Conservation (phyloP, 2,329 filamentous ascomycete genomes). For the Aspergillus transmontanensis region DNA sequence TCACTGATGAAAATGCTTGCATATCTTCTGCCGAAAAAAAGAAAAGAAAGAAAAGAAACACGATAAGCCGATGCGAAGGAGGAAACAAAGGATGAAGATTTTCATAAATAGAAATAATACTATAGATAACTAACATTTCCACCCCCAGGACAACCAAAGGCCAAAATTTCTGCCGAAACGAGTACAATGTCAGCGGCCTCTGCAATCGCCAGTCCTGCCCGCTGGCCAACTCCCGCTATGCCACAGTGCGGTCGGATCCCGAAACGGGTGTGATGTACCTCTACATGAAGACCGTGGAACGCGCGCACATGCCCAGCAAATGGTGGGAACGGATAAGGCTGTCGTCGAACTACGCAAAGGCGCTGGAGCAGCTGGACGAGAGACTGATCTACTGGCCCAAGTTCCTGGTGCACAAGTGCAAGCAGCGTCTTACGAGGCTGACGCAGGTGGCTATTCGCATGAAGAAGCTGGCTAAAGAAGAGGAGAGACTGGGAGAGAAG, state of each 20-base stretch:
- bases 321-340: constrained; percentile 94
- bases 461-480: constrained; percentile 80
- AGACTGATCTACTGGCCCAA: constrained; percentile 92
- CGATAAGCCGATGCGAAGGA: background rate
- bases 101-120: background rate
- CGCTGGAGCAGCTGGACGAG: constrained; percentile 83
- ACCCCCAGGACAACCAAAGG: constrained; percentile 71
- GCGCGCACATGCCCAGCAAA: constrained; percentile 82
- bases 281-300: constrained; percentile 95
- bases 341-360: constrained; percentile 86
- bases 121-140: constrained; percentile 8
- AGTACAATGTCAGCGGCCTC: constrained; percentile 82
- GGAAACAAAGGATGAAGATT: background rate
- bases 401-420: constrained; percentile 91
- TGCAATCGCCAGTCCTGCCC: constrained; percentile 89
- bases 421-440: constrained; percentile 88
- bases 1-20: constrained; percentile 15
- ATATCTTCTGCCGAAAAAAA: background rate
- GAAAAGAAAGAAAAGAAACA: background rate
- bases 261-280: constrained; percentile 83
- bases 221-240: constrained; percentile 88
- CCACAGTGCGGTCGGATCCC: constrained; percentile 82
- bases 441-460: constrained; percentile 84
- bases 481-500: constrained; percentile 84
- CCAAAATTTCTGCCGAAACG: constrained; percentile 94